Percentiles rank a stretch among this genome's conserved stretches.
Conservation (phyloP, 2,329 filamentous ascomycete species). For the Scolecobasidium constrictum region DNA sequence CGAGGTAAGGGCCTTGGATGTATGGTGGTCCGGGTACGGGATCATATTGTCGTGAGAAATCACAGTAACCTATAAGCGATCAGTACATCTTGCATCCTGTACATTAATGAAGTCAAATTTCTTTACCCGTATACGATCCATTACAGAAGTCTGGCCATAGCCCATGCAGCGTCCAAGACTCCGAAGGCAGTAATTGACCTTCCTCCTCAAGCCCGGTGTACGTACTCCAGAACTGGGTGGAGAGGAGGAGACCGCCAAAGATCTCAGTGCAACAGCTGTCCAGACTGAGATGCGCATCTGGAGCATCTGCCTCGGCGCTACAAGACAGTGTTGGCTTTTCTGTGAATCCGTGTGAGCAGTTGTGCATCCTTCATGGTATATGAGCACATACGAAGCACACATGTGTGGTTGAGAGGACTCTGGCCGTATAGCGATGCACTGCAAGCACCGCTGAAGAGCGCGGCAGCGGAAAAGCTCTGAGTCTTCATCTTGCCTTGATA, state of each 20-base stretch:
- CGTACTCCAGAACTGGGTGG: constrained; percentile 55
- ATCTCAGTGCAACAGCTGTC: constrained; percentile 58
- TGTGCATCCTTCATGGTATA: constrained; percentile 21
- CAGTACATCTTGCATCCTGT: too few species aligned
- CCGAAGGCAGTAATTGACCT: constrained; percentile 46
- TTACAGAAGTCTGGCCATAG: constrained; percentile 40
- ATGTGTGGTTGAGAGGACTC: constrained; percentile 46
- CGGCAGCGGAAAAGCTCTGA: background rate
- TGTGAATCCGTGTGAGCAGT: constrained; percentile 17
- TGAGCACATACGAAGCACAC: constrained; percentile 31
- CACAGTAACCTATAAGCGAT: constrained; percentile 61
- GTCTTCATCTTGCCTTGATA: too few species aligned
- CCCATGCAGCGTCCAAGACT: constrained; percentile 51
- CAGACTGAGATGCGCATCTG: constrained; percentile 24
- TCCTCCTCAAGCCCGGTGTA: constrained; percentile 49
- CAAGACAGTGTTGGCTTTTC: constrained; percentile 19
- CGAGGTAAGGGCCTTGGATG: too few species aligned
- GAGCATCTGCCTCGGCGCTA: constrained; percentile 39
- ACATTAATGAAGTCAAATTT: too few species aligned
- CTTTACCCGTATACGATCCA: constrained; percentile 53
- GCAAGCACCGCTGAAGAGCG: background rate
- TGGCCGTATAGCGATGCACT: constrained; percentile 34
- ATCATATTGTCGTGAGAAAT: constrained; percentile 54
- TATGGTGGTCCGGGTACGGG: constrained; percentile 35
- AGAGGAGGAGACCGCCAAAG: constrained; percentile 50